phyloP scores from a whole-genome alignment of 2,329 filamentous ascomycete genomes.

The Scedosporium apiospermum region DNA sequence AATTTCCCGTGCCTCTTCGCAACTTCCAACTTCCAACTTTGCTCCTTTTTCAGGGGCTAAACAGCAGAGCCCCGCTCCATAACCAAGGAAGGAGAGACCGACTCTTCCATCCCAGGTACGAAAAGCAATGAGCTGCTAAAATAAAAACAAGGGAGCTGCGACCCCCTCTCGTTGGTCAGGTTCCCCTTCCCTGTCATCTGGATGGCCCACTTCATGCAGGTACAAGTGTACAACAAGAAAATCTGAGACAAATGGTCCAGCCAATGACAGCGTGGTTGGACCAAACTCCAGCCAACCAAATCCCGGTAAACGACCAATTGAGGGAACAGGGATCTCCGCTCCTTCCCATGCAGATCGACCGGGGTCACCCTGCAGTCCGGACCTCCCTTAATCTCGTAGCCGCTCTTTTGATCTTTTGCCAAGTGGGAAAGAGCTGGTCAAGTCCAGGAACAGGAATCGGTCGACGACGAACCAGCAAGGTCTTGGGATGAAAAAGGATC shows the following conservation, averaged over 20 bases:
- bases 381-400: not conserved
- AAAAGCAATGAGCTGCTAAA: not conserved
- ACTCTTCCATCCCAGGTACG: not conserved
- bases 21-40: not conserved
- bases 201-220: constrained; percentile 13
- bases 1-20: not conserved
- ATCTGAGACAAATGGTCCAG: constrained; percentile 19
- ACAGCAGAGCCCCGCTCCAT: not conserved
- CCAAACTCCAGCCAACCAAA: not conserved
- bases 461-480: too few species aligned
- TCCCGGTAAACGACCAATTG: not conserved
- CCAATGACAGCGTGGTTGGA: not conserved
- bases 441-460: not conserved
- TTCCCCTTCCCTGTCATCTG: not conserved
- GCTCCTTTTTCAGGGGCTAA: not conserved
- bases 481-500: too few species aligned
- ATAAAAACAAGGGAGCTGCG: not conserved
- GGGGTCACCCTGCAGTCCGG: not conserved
- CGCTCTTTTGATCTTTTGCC: not conserved
- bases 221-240: constrained; percentile 11
- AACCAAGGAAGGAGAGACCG: not conserved
- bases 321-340: not conserved
- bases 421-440: not conserved
- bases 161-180: not conserved
- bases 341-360: not conserved